Evolutionary conservation across 495 filamentous ascomycete species (phyloP), one percentile per base, ranked within the genome.

Genomic region (Penicillium canariense): DNA sequence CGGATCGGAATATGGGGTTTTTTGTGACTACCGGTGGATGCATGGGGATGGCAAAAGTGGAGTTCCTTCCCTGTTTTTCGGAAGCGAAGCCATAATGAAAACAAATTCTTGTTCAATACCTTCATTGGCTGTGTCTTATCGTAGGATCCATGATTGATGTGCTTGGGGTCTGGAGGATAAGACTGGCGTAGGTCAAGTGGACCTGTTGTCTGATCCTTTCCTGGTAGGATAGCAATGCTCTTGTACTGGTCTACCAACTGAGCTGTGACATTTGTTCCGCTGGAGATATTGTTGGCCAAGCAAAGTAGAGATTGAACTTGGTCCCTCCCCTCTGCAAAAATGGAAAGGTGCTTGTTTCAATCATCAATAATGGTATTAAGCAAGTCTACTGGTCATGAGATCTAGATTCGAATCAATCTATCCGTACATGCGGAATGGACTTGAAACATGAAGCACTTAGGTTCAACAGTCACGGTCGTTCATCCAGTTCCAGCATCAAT

Each of bases 51-150:
- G 65, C 62, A 68, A 68, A 63, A 60, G 56, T 68, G 65, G 65
- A 44, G 63, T 66, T 56, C 56, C 56, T 61, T 68, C 54, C 56
- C 52, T 49, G 22, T 55, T 47, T 15, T 54, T 50, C 38, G 64
- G 56, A 61, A 66, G 65, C 54, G 65, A 66, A 66, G 52, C 59
- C 65, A 65, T 68, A 68, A 68, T 68, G 65, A 68, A 68, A 68
- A 68, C 59, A 58, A 58, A 28, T n/a, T 60, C 50, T 60, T 61
- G 27, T 57, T 60, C 59, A 63, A 61, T 46, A 46, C 27, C 17
- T 54, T 58, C 49, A 61, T 28, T 47, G 54, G 34, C 40, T 42
- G 18, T 52, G 35, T 22, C 12, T 53, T 59, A 28, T 27, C 27
- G 43, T 46, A 46, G 42, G 36, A 50, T 28, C 31, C 17, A 12